A percentile compares a stretch with the other conserved stretches of the same genome.
These are phyloP conservation scores for Phialocephala subalpina DNA, from an alignment of 2,329 filamentous ascomycete genomes.

Conservation along the genomic window DNA sequence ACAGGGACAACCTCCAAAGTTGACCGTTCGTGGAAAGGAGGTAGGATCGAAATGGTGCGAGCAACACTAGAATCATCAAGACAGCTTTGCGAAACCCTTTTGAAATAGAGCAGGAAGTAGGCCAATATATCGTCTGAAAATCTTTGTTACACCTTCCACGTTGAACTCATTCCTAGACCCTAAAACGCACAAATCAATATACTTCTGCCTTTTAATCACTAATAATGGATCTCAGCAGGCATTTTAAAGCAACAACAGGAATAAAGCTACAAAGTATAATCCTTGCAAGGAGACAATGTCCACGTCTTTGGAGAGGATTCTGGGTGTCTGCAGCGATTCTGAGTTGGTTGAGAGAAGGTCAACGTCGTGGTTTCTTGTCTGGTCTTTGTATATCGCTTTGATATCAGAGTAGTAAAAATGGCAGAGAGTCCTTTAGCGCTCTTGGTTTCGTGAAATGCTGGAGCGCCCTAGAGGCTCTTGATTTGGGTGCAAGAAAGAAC, in stretches of 20 bases:
- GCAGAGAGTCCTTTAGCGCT: background rate
- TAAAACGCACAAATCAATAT: constrained; percentile 3
- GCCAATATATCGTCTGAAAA: constrained; percentile 6
- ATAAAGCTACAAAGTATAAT: constrained; percentile 4
- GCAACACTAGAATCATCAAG: background rate
- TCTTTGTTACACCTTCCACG: constrained; percentile 19
- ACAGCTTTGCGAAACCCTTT: background rate
- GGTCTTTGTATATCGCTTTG: constrained; percentile 22
- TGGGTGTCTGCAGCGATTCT: constrained; percentile 31
- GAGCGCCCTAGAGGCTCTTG: background rate
- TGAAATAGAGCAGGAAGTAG: background rate
- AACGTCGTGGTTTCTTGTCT: constrained; percentile 15
- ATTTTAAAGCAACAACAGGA: background rate
- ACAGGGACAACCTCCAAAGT: background rate
- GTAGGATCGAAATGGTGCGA: background rate
- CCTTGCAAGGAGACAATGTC: background rate
- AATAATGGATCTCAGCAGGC: background rate
- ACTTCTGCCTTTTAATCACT: background rate
- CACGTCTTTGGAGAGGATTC: constrained; percentile 12
- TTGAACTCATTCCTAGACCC: constrained; percentile 9
- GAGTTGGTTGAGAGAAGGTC: constrained; percentile 8
- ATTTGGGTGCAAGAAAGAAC: background rate
- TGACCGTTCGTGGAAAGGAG: background rate
- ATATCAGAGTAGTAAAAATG: background rate
- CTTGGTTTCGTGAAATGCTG: background rate